phyloP scores from a whole-genome alignment of 495 filamentous ascomycete species.

The Penicillium cataractarum region DNA sequence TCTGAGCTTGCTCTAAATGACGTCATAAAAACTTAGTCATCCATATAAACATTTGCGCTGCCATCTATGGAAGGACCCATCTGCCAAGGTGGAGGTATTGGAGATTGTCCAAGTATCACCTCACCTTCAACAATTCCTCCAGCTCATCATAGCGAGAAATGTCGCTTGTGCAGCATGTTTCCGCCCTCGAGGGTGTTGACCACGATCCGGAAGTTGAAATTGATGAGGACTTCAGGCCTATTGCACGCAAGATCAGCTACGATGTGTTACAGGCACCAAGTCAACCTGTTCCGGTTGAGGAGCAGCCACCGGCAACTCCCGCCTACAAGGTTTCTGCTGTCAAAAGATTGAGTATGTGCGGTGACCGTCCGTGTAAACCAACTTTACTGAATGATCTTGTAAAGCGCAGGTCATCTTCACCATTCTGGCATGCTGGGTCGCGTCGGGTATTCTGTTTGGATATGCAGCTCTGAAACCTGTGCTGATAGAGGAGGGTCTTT shows the following conservation, averaged over 20 bases:
- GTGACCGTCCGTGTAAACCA: neutral
- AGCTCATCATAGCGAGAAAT: constrained; percentile 33
- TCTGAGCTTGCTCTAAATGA: neutral
- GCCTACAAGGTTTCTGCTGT: constrained; percentile 17
- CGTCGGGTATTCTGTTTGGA: constrained; percentile 69
- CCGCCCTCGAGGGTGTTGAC: constrained; percentile 46
- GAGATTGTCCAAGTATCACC: neutral
- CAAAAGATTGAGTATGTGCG: constrained; percentile 18
- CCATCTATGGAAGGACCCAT: neutral
- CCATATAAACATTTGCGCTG: neutral
- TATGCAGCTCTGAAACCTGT: constrained; percentile 75
- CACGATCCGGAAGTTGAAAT: constrained; percentile 29
- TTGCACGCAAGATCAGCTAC: constrained; percentile 21
- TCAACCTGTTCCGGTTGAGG: constrained; percentile 6
- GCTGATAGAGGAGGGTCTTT: constrained; percentile 67
- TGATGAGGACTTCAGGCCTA: constrained; percentile 16
- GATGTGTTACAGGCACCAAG: constrained; percentile 20
- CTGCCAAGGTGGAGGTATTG: neutral
- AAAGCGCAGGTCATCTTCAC: constrained; percentile 23
- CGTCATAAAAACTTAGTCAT: neutral
- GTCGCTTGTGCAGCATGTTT: constrained; percentile 50
- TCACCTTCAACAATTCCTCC: neutral
- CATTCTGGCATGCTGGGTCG: constrained; percentile 22
- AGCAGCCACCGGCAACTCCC: constrained; percentile 12
- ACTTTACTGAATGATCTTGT: neutral